These are phyloP conservation scores for Pulveroboletus sp. DNA, from an alignment of 768 basidiomycete species.

Conservation along the genomic window DNA sequence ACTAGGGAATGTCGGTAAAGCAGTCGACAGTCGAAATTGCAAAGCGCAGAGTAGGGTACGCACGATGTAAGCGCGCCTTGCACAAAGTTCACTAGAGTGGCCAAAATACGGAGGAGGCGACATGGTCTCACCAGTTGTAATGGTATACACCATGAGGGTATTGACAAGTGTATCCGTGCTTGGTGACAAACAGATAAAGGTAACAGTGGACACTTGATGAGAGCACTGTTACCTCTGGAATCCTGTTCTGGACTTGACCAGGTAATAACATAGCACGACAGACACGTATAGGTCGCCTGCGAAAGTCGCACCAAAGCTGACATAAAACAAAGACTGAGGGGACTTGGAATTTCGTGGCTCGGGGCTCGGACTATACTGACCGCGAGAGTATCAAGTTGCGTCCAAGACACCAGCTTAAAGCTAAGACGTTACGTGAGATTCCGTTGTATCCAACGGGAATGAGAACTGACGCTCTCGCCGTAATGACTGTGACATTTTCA, in stretches of 20 bases:
- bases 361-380: slow-evolving; percentile 24
- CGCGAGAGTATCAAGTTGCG: slow-evolving; percentile 35
- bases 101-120: slow-evolving; percentile 10
- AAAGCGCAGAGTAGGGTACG: slow-evolving; percentile 7
- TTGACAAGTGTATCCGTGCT: slow-evolving; percentile 51
- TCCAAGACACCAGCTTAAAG: slow-evolving; percentile 35
- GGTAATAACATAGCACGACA: slow-evolving; percentile 43
- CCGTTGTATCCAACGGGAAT: background rate
- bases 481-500: slow-evolving; percentile 38
- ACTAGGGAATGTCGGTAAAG: slow-evolving; percentile 26
- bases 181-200: background rate
- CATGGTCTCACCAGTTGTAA: slow-evolving; percentile 48
- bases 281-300: slow-evolving; percentile 50
- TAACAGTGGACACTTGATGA: background rate
- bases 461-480: slow-evolving; percentile 44
- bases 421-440: slow-evolving; percentile 22
- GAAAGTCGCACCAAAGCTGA: slow-evolving; percentile 48
- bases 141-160: slow-evolving; percentile 44
- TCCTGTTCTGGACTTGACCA: slow-evolving; percentile 48
- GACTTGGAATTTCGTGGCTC: background rate
- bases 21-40: background rate
- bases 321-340: slow-evolving; percentile 44
- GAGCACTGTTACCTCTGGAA: slow-evolving; percentile 37
- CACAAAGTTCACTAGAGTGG: slow-evolving; percentile 12
- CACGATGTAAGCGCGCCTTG: slow-evolving; percentile 39